Evolutionary conservation across 1,284 basidiomycete species (phyloP).

Genomic region (Meira miltonrushii): DNA sequence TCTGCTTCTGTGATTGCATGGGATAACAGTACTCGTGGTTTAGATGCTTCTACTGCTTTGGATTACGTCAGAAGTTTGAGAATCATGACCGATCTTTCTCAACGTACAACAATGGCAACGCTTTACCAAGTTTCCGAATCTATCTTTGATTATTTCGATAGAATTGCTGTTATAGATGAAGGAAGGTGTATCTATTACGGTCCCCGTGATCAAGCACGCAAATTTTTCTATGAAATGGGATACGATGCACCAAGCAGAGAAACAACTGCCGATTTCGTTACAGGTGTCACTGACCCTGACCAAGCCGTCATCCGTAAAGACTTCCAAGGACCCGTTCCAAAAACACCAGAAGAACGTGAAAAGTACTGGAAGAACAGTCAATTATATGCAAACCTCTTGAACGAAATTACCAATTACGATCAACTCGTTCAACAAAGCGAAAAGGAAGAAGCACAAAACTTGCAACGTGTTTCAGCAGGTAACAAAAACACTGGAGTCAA

Average conservation of each 20-base stretch:
- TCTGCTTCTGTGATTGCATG: constrained; percentile 29
- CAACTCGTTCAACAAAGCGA: constrained; percentile 21
- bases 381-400: constrained; percentile 25
- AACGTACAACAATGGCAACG: constrained; percentile 37
- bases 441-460: constrained; percentile 22
- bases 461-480: constrained; percentile 21
- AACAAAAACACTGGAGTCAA: constrained; percentile 40
- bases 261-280: constrained; percentile 57
- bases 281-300: constrained; percentile 61
- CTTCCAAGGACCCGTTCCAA: constrained; percentile 54
- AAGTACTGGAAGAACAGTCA: constrained; percentile 28
- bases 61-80: constrained; percentile 38
- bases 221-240: constrained; percentile 41
- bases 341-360: constrained; percentile 39
- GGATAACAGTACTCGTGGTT: constrained; percentile 41
- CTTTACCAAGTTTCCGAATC: constrained; percentile 41
- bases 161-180: constrained; percentile 36
- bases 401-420: constrained; percentile 40
- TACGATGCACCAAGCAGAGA: constrained; percentile 32
- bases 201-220: constrained; percentile 29
- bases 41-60: constrained; percentile 40
- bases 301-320: constrained; percentile 61
- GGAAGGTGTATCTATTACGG: constrained; percentile 54
- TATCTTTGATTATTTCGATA: constrained; percentile 40
- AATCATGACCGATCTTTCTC: constrained; percentile 41